Conservation (phyloP, 2,329 filamentous ascomycete species). For the Aspergillus latus region DNA sequence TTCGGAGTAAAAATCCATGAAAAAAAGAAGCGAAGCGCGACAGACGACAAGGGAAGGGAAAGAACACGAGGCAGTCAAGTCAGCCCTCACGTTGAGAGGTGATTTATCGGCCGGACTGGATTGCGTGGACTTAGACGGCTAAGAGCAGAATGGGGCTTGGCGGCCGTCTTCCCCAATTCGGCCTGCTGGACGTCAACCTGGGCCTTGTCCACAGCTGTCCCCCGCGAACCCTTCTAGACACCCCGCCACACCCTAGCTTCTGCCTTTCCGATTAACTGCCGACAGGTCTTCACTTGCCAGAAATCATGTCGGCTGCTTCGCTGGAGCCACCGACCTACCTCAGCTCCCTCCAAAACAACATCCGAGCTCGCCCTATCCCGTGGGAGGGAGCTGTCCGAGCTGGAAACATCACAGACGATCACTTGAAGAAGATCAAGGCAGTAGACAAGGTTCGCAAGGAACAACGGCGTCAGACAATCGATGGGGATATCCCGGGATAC, state of each 20-base stretch:
- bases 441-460: constrained; percentile 96
- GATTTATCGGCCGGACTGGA: constrained; percentile 10
- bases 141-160: constrained; percentile 19
- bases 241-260: constrained; percentile 8
- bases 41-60: neutral
- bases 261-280: constrained; percentile 11
- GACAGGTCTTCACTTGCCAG: constrained; percentile 13
- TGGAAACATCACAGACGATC: constrained; percentile 88
- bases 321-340: constrained; percentile 88
- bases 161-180: constrained; percentile 15
- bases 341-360: constrained; percentile 90
- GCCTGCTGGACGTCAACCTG: constrained; percentile 13
- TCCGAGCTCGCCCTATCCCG: constrained; percentile 89
- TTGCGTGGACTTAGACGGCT: constrained; percentile 21
- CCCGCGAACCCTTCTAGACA: constrained; percentile 1
- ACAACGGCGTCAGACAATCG: constrained; percentile 77
- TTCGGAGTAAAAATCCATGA: constrained; percentile 10
- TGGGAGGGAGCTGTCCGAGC: constrained; percentile 96
- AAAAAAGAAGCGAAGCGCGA: neutral
- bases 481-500: constrained; percentile 77
- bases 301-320: constrained; percentile 63
- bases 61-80: constrained; percentile 1
- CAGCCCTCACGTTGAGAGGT: constrained; percentile 17
- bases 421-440: constrained; percentile 92
- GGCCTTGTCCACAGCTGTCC: neutral